Conservation (phyloP, 2,329 filamentous ascomycete genomes). For the Nigrograna mackinnonii region DNA sequence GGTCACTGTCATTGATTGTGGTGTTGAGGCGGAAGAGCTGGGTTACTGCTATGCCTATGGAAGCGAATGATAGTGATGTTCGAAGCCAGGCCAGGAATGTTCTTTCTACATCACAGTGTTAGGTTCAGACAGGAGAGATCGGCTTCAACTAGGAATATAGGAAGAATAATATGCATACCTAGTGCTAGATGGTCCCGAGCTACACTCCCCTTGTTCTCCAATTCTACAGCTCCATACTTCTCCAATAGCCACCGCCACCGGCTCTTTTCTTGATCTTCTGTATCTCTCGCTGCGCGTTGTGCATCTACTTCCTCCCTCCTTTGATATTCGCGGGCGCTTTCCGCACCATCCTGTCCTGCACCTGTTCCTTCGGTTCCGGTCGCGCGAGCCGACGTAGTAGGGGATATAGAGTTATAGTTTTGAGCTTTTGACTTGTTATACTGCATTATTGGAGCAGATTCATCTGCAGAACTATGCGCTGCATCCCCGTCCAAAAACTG, state of each 20-base stretch:
- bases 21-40: constrained; percentile 85
- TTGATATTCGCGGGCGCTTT: constrained; percentile 1
- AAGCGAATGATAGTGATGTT: constrained; percentile 79
- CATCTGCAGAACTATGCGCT: constrained; percentile 22
- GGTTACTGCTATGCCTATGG: constrained; percentile 81
- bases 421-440: constrained; percentile 4
- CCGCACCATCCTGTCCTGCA: neutral
- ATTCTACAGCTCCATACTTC: constrained; percentile 69
- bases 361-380: constrained; percentile 1
- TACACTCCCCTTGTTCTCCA: constrained; percentile 85
- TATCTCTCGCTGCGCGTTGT: constrained; percentile 22
- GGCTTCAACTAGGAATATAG: too few species aligned
- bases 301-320: constrained; percentile 17
- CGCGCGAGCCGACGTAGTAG: constrained; percentile 6
- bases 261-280: constrained; percentile 25
- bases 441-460: constrained; percentile 31
- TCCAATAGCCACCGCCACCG: constrained; percentile 62
- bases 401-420: constrained; percentile 31
- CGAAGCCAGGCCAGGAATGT: constrained; percentile 86
- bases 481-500: neutral
- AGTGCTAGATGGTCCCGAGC: constrained; percentile 81
- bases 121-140: too few species aligned
- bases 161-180: constrained; percentile 53
- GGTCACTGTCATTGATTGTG: constrained; percentile 48
- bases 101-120: too few species aligned